phyloP scores from a whole-genome alignment of 208 protist species.

The Trypanosoma conorhini region DNA sequence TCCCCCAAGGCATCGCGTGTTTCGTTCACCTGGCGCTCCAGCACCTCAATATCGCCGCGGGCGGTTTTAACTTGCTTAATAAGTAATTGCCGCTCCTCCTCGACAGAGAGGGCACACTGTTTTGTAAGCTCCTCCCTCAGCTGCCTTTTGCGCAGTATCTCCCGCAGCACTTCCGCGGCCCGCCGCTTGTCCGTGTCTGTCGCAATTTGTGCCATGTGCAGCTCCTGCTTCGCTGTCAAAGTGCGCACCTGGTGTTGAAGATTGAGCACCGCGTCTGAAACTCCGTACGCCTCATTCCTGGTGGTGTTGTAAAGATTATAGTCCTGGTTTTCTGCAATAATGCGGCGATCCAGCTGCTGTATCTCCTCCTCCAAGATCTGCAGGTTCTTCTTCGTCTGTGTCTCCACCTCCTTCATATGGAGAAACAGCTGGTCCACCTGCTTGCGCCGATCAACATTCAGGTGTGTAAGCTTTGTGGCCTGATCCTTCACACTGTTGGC shows the following conservation, averaged over 20 bases:
- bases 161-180: constrained; percentile 65
- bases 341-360: constrained; percentile 68
- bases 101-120: constrained; percentile 79
- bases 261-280: constrained; percentile 79
- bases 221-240: constrained; percentile 81
- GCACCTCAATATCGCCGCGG: constrained; percentile 78
- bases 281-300: constrained; percentile 68
- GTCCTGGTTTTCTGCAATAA: constrained; percentile 79
- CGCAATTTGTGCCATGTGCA: constrained; percentile 75
- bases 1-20: constrained; percentile 77
- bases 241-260: constrained; percentile 81
- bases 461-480: constrained; percentile 59
- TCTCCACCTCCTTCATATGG: constrained; percentile 71
- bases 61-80: constrained; percentile 82
- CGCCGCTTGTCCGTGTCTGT: constrained; percentile 77
- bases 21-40: constrained; percentile 84
- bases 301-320: constrained; percentile 69
- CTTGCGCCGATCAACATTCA: constrained; percentile 66
- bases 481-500: constrained; percentile 69
- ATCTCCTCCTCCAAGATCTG: constrained; percentile 79
- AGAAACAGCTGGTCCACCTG: constrained; percentile 87
- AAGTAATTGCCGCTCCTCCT: constrained; percentile 82
- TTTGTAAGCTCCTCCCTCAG: constrained; percentile 67
- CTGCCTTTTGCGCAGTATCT: constrained; percentile 74
- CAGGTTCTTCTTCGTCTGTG: constrained; percentile 59